phyloP scores from a whole-genome alignment of 352 stramenopile genomes.

The Globisporangium paroecandrum region DNA sequence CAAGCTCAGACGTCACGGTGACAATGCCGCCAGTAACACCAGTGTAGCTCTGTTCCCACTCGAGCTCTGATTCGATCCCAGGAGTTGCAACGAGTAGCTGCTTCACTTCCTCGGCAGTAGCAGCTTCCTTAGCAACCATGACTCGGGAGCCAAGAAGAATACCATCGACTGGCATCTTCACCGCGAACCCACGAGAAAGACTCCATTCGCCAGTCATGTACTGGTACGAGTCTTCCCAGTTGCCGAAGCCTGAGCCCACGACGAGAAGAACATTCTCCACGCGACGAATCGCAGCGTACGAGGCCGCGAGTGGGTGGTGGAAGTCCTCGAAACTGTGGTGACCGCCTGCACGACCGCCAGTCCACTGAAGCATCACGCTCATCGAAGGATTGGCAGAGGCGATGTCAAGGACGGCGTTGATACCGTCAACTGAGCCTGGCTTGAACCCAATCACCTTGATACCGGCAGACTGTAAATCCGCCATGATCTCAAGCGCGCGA shows the following conservation, averaged over 20 bases:
- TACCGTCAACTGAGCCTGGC: slow-evolving; percentile 73
- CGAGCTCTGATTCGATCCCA: slow-evolving; percentile 63
- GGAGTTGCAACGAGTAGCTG: slow-evolving; percentile 76
- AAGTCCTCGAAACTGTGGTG: slow-evolving; percentile 91
- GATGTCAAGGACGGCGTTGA: slow-evolving; percentile 78
- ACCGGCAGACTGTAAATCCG: slow-evolving; percentile 49
- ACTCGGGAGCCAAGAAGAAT: slow-evolving; percentile 82
- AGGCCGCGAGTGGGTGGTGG: slow-evolving; percentile 65
- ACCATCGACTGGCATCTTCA: slow-evolving; percentile 78
- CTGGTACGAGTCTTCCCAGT: slow-evolving; percentile 73
- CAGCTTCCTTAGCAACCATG: slow-evolving; percentile 87
- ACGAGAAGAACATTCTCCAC: slow-evolving; percentile 82
- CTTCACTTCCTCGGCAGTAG: slow-evolving; percentile 81
- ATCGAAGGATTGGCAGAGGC: slow-evolving; percentile 50
- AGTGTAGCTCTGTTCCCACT: slow-evolving; percentile 82
- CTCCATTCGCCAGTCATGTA: slow-evolving; percentile 88
- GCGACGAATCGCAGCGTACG: slow-evolving; percentile 75
- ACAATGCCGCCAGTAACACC: slow-evolving; percentile 63
- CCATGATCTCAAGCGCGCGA: slow-evolving; percentile 77
- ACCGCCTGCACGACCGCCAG: slow-evolving; percentile 74
- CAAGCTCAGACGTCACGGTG: slow-evolving; percentile 82
- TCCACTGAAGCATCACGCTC: slow-evolving; percentile 88
- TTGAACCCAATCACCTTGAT: slow-evolving; percentile 87
- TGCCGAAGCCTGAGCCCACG: slow-evolving; percentile 84
- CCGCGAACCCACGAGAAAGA: slow-evolving; percentile 34